A percentile compares a stretch with the other conserved stretches of the same genome.
Conservation (phyloP, 139 green algal genomes). For the Tetraselmis chui region DNA sequence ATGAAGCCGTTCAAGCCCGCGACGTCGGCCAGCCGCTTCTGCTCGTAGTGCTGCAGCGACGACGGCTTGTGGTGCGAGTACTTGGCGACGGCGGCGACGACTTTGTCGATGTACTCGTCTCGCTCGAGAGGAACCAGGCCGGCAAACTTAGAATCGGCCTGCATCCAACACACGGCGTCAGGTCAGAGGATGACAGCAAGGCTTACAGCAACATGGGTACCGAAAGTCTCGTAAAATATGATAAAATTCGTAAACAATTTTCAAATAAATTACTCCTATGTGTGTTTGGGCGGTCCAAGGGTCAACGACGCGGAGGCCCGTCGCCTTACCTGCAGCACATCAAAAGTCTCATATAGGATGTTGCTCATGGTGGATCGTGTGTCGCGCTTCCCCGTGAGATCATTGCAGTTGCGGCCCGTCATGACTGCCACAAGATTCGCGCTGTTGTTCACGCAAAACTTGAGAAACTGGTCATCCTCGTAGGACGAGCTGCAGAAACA, state of each 20-base stretch:
- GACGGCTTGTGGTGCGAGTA: not conserved
- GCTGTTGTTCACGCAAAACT: not conserved
- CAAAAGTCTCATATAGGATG: not conserved
- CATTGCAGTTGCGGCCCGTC: not conserved
- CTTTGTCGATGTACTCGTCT: not conserved
- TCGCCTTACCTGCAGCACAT: not conserved
- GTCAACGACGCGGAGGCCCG: too few relatives aligned
- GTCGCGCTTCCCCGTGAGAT: not conserved
- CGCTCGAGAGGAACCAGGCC: not conserved
- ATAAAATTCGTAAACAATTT: too few relatives aligned
- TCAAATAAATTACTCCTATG: too few relatives aligned
- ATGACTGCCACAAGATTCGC: not conserved
- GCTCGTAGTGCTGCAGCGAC: not conserved
- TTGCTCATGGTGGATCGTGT: not conserved
- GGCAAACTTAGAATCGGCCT: not conserved
- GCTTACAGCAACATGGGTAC: too few relatives aligned
- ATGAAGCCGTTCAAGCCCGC: not conserved
- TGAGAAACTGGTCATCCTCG: not conserved
- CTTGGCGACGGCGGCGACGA: not conserved
- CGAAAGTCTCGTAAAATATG: too few relatives aligned
- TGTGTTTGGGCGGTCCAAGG: too few relatives aligned
- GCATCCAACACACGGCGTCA: too few relatives aligned
- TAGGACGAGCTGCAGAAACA: not conserved
- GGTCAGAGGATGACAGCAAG: too few relatives aligned
- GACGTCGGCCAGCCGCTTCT: not conserved